Evolutionary conservation across 257 asterid species (phyloP), one percentile per base, ranked within the genome.

Genomic region (Nicotiana attenuata): DNA sequence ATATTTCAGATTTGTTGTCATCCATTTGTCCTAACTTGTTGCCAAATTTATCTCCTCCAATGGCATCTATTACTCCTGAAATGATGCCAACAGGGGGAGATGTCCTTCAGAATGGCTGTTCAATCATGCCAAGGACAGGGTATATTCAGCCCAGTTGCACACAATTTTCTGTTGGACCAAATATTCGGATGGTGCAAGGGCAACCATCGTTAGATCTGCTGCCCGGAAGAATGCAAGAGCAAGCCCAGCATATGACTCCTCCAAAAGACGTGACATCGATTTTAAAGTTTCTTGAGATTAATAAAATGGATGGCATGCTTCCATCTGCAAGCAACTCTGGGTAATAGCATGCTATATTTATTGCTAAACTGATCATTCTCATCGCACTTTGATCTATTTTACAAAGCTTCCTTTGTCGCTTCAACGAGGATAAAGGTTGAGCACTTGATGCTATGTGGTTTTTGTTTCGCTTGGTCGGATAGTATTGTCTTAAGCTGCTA

Each of bases 271-370:
- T 76, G 81, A 73, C 65, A 45, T 68, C 86, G 15, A 83, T 61
- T 29, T 5, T 81, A 29, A 65, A 59, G n/a, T 65, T 69, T 16
- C 75, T 78, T 28, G 41, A 68, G 76, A 77, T 69, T 82, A 83
- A 80, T n/a, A 87, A 82, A 64, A 76, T 80, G 9, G 84, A 83
- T 28, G 31, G 60, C 45, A 20, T 65, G 80, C 65, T 81, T 78
- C 84, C 91, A n/a, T 45, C 84, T 63, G 78, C 88, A 19, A 80
- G 87, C 86, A 82, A 71, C 79, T 69, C 81, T 13, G 68, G 90
- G 93, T 90, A 85, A 82, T 77, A 47, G 13, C 57, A 28, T 73
- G 13, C 20, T 22, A 38, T 50, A 29, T 60, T 77, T 33, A 61
- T 76, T 82, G 20, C 16, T 63, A n/a, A 61, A 19, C 31, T 63